phyloP scores from a whole-genome alignment of 1,284 basidiomycete species.

The Boletus nobilissimus region DNA sequence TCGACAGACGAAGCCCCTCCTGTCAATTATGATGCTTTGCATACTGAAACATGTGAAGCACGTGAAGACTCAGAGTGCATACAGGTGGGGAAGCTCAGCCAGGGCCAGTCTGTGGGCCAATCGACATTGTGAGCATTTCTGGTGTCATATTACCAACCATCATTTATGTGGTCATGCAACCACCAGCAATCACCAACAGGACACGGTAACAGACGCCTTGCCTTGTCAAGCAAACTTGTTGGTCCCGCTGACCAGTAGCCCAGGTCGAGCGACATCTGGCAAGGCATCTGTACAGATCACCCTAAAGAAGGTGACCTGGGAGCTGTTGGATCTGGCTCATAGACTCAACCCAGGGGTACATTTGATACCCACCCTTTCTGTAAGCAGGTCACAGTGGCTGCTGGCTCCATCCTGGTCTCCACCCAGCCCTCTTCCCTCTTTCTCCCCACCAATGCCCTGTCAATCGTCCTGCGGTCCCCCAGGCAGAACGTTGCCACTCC shows the following conservation, averaged over 20 bases:
- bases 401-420: slow-evolving; percentile 62
- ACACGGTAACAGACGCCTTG: not conserved
- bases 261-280: not conserved
- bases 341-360: no score
- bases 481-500: slow-evolving; percentile 63
- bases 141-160: not conserved
- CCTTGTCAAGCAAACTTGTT: not conserved
- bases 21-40: not conserved
- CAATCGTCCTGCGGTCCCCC: slow-evolving; percentile 65
- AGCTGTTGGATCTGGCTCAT: not conserved
- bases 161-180: not conserved
- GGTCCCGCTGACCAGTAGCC: not conserved
- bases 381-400: slow-evolving; percentile 51
- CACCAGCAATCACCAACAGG: slow-evolving; percentile 11
- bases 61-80: not conserved
- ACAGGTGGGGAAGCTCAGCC: not conserved
- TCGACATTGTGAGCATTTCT: slow-evolving; percentile 14
- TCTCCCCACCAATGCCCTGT: slow-evolving; percentile 60
- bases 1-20: not conserved
- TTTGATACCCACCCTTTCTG: no score
- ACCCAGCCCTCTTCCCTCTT: slow-evolving; percentile 73
- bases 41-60: not conserved
- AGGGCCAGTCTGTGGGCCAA: not conserved
- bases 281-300: not conserved
- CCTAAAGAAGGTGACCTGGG: no score